These are phyloP conservation scores for Penicillium vulpinum DNA, from an alignment of 2,329 filamentous ascomycete genomes.

Conservation along the genomic window DNA sequence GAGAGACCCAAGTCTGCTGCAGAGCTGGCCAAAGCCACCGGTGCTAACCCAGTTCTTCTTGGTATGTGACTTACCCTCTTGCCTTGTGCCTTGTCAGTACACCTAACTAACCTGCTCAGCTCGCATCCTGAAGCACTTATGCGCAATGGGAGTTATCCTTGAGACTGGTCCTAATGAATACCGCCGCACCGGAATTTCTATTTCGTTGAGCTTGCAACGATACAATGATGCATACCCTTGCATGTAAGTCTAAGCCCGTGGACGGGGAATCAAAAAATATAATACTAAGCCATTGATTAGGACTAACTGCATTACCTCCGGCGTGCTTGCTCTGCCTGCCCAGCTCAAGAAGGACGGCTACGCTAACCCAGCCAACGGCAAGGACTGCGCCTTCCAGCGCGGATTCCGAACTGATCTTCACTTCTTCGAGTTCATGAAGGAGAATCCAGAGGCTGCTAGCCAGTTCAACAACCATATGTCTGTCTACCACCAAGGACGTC, in stretches of 20 bases:
- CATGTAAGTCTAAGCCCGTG: conserved; percentile 16
- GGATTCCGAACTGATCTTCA: conserved; percentile 28
- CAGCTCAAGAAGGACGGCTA: conserved; percentile 30
- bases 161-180: conserved; percentile 38
- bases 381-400: conserved; percentile 27
- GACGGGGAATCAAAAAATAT: background rate
- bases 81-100: background rate
- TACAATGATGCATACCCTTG: conserved; percentile 27
- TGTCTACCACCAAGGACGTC: conserved; percentile 28
- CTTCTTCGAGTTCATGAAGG: conserved; percentile 31
- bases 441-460: conserved; percentile 18
- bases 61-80: conserved; percentile 12
- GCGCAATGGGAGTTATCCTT: conserved; percentile 36
- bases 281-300: conserved; percentile 9
- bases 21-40: conserved; percentile 22
- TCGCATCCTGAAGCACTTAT: conserved; percentile 38
- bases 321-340: conserved; percentile 26
- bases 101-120: conserved; percentile 6
- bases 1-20: conserved; percentile 23
- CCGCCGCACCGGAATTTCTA: conserved; percentile 34
- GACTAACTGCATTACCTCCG: conserved; percentile 29
- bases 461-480: conserved; percentile 34
- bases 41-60: conserved; percentile 19
- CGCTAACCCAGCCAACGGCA: conserved; percentile 27
- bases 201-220: conserved; percentile 20